phyloP scores from a whole-genome alignment of 805 yeast species.

The Lachancea sp. region DNA sequence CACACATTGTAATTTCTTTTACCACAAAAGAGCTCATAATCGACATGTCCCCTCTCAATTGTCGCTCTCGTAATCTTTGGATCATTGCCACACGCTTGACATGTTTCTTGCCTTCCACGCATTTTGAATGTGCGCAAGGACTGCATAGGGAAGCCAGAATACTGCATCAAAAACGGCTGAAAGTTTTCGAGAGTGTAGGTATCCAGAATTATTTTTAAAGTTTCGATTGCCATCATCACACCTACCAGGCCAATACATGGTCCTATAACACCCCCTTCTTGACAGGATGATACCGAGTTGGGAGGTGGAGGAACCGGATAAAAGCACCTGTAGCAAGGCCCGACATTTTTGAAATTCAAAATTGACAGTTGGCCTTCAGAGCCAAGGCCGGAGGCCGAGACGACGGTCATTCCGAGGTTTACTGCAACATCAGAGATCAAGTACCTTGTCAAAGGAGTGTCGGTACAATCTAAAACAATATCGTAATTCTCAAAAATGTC shows the following conservation, averaged over 20 bases:
- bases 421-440: conserved; percentile 82
- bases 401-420: conserved; percentile 56
- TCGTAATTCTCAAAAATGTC: conserved; percentile 61
- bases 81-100: conserved; percentile 56
- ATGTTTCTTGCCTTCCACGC: conserved; percentile 56
- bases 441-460: conserved; percentile 82
- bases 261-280: conserved; percentile 91
- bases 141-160: conserved; percentile 62
- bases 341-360: conserved; percentile 54
- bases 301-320: conserved; percentile 89
- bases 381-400: conserved; percentile 87
- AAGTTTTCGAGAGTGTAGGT: conserved; percentile 47
- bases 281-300: conserved; percentile 71
- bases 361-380: conserved; percentile 87
- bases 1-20: conserved; percentile 41
- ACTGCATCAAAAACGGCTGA: conserved; percentile 62
- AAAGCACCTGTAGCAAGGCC: conserved; percentile 94
- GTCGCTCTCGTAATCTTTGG: conserved; percentile 44
- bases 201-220: conserved; percentile 65
- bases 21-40: conserved; percentile 79
- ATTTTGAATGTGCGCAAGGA: conserved; percentile 68
- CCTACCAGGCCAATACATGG: conserved; percentile 96
- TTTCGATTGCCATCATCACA: conserved; percentile 78
- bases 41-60: conserved; percentile 43
- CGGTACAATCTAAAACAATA: conserved; percentile 86